Evolutionary conservation across 768 basidiomycete species (phyloP).

Genomic region (Mycena venus): DNA sequence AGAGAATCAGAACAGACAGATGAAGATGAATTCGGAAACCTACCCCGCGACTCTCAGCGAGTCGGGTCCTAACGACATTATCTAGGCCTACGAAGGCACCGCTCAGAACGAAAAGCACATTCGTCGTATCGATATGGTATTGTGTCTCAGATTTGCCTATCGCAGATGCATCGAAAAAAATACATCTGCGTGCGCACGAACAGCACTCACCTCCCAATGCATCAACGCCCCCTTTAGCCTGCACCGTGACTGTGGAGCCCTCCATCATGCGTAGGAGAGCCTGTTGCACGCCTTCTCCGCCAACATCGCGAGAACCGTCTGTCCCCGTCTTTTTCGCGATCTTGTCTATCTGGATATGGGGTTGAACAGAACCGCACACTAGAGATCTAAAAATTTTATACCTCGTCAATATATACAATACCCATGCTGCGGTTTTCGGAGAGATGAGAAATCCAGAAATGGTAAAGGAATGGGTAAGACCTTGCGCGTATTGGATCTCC

Average conservation of each 20-base stretch:
- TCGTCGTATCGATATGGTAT: constrained; percentile 87
- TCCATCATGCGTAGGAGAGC: constrained; percentile 94
- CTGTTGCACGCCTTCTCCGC: constrained; percentile 97
- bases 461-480: constrained; percentile 50
- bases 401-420: constrained; percentile 95
- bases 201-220: constrained; percentile 44
- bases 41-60: constrained; percentile 81
- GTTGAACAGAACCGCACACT: neutral
- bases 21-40: neutral
- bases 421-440: constrained; percentile 71
- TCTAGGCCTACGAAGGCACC: constrained; percentile 97
- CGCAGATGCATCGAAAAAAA: neutral
- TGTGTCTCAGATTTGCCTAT: constrained; percentile 69
- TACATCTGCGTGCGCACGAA: neutral
- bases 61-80: constrained; percentile 79
- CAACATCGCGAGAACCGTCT: constrained; percentile 88
- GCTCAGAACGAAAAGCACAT: constrained; percentile 94
- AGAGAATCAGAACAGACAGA: constrained; percentile 15
- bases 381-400: neutral
- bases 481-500: constrained; percentile 91
- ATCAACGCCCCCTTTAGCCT: constrained; percentile 77
- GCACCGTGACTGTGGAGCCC: constrained; percentile 87
- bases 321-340: constrained; percentile 79
- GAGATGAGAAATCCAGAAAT: constrained; percentile 5
- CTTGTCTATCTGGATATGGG: constrained; percentile 74